These are phyloP conservation scores for Leptodontidium sp. DNA, from an alignment of 2,329 filamentous ascomycete genomes.

Conservation along the genomic window DNA sequence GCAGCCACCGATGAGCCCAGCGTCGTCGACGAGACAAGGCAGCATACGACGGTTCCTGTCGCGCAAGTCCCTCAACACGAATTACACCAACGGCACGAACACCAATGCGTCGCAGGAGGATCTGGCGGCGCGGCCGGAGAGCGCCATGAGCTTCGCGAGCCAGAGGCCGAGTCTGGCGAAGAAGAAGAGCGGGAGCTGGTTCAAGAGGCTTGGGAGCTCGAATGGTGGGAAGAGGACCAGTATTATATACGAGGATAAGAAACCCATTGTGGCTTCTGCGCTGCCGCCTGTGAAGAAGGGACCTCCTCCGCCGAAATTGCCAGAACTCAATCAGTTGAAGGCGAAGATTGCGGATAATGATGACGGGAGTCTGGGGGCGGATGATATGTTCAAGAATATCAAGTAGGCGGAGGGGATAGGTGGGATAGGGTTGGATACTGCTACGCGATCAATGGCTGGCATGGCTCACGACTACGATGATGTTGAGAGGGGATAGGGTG, in stretches of 20 bases:
- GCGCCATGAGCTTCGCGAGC: conserved; percentile 41
- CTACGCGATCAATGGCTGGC: conserved; percentile 36
- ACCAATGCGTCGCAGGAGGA: conserved; percentile 42
- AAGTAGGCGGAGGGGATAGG: conserved; percentile 37
- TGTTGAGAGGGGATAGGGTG: conserved; percentile 12
- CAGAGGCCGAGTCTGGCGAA: conserved; percentile 35
- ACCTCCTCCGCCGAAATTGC: conserved; percentile 47
- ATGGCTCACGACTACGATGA: conserved; percentile 37
- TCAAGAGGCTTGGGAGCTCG: conserved; percentile 40
- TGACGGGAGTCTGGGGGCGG: conserved; percentile 44
- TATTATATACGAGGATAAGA: conserved; percentile 42
- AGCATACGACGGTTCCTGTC: conserved; percentile 50
- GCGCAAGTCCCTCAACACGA: conserved; percentile 47
- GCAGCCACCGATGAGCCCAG: conserved; percentile 41
- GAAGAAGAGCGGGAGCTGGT: conserved; percentile 46
- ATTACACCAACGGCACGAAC: conserved; percentile 43
- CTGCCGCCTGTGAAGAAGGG: conserved; percentile 30
- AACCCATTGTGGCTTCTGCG: background rate
- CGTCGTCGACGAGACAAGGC: conserved; percentile 44
- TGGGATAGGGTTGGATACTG: conserved; percentile 32
- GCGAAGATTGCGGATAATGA: conserved; percentile 43
- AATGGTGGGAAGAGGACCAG: conserved; percentile 39
- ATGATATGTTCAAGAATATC: conserved; percentile 49
- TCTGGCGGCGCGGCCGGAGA: conserved; percentile 43
- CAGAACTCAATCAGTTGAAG: conserved; percentile 46